phyloP scores from a whole-genome alignment of 2,329 filamentous ascomycete genomes.

The Cadophora sp. region DNA sequence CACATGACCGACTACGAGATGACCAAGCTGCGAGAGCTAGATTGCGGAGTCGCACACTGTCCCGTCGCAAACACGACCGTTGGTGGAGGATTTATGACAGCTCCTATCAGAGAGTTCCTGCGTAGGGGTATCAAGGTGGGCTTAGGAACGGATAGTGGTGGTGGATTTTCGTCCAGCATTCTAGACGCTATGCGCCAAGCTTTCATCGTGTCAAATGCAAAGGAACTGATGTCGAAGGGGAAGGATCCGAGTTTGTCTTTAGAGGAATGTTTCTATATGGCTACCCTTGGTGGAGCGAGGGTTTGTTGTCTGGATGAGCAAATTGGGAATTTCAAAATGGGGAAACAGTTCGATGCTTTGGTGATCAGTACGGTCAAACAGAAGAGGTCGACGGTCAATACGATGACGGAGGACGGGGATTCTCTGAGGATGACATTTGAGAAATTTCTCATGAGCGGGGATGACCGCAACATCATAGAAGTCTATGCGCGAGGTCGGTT shows the following conservation, averaged over 20 bases:
- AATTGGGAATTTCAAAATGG: conserved; percentile 81
- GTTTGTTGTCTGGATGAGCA: conserved; percentile 63
- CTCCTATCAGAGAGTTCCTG: conserved; percentile 64
- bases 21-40: conserved; percentile 50
- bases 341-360: conserved; percentile 90
- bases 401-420: conserved; percentile 25
- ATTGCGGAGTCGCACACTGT: conserved; percentile 68
- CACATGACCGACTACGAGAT: conserved; percentile 65
- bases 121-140: conserved; percentile 67
- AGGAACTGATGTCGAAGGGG: conserved; percentile 50
- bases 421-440: conserved; percentile 55
- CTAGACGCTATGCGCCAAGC: conserved; percentile 64
- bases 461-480: conserved; percentile 83
- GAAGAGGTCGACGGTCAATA: conserved; percentile 18
- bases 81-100: conserved; percentile 67
- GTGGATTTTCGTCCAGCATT: conserved; percentile 66
- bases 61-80: conserved; percentile 69
- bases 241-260: conserved; percentile 36
- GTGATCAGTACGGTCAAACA: conserved; percentile 73
- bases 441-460: conserved; percentile 92
- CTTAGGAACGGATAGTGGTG: conserved; percentile 68
- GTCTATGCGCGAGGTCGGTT: conserved; percentile 69
- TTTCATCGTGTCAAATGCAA: conserved; percentile 55
- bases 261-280: conserved; percentile 52
- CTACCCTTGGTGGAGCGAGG: conserved; percentile 56